These are phyloP conservation scores for Lithocarpus polystachyus DNA, from an alignment of 306 rosid species.

Conservation along the genomic window DNA sequence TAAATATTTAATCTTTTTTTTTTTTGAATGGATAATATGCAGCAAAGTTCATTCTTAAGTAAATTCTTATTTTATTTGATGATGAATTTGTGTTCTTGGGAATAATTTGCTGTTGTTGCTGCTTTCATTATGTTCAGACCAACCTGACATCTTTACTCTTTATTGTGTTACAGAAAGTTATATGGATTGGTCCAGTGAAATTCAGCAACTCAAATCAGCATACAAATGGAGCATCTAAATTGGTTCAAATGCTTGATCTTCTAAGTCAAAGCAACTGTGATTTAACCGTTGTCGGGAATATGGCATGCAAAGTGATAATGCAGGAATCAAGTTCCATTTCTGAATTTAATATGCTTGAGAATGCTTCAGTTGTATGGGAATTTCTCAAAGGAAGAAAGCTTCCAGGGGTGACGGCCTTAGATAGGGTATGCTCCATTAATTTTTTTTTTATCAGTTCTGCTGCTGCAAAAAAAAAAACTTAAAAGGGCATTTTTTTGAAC, in stretches of 20 bases:
- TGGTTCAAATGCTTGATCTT: constrained; percentile 60
- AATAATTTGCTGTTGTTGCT: constrained; percentile 3
- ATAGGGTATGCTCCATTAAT: constrained; percentile 47
- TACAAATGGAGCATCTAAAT: constrained; percentile 50
- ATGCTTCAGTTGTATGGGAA: constrained; percentile 89
- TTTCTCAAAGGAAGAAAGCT: constrained; percentile 88
- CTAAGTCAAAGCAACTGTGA: constrained; percentile 50
- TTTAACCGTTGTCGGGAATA: constrained; percentile 64
- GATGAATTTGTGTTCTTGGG: background rate
- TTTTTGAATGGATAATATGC: background rate
- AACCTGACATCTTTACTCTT: constrained; percentile 12
- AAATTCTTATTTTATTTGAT: background rate
- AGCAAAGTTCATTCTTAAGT: constrained; percentile 11
- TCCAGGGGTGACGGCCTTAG: constrained; percentile 76
- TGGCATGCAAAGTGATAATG: constrained; percentile 50
- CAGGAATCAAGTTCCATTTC: constrained; percentile 45
- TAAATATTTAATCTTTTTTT: background rate
- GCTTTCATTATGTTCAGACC: background rate
- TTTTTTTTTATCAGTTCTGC: constrained; percentile 13
- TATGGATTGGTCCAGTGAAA: constrained; percentile 86
- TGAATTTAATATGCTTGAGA: constrained; percentile 43
- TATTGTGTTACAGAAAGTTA: constrained; percentile 51
- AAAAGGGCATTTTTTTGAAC: background rate
- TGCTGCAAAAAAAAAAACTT: background rate
- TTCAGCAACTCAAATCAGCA: constrained; percentile 37